Evolutionary conservation across 805 yeast genomes (phyloP), one percentile per base, ranked within the genome.

Genomic region (Wickerhamomyces alni): DNA sequence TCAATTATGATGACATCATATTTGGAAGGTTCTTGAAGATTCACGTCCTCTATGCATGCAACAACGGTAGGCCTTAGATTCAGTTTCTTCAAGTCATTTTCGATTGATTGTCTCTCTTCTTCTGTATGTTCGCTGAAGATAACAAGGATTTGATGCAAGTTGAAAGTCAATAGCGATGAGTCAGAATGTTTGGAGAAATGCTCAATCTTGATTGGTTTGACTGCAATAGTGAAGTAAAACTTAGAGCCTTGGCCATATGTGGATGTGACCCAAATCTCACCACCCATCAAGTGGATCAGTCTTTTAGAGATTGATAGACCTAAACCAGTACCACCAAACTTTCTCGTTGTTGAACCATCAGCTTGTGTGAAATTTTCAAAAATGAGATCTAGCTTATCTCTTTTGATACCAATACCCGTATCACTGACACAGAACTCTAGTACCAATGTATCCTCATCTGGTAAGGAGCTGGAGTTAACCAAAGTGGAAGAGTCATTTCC

Each of bases 361-460:
- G 95, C 95, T 60, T 87, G 95, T 50, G 95, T 83, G 66, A 87
- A 87, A 4, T 89, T 87, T 55, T 87, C 95, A 55, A 87, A 87
- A 51, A 87, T 87, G 31, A 87, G 70, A 26, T 87, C 95, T 27
- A 87, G 68, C 56, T 87, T 87, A 54, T 87, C 95, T 55, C 76
- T 79, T 53, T 82, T 87, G 50, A 87, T 87, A 50, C 96, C 96
- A 48, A 87, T 87, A 58, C 95, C 94, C 1, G 95, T 87, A 59
- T 87, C 96, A 50, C 87, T 75, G 8, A 87, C 95, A 63, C 95
- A 85, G 54, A 87, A 83, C 59, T 87, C 91, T 36, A 87, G 69
- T 31, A 74, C 61, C 34, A 78, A 58, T n/a, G 69, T 67, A 28
- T 63, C 37, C 7, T 39, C 30, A 36, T 51, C 55, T 3, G 51